A percentile compares a stretch with the other conserved stretches of the same genome.
Evolutionary conservation across 179 eudicot species (phyloP).

Genomic region (Silene noctiflora): DNA sequence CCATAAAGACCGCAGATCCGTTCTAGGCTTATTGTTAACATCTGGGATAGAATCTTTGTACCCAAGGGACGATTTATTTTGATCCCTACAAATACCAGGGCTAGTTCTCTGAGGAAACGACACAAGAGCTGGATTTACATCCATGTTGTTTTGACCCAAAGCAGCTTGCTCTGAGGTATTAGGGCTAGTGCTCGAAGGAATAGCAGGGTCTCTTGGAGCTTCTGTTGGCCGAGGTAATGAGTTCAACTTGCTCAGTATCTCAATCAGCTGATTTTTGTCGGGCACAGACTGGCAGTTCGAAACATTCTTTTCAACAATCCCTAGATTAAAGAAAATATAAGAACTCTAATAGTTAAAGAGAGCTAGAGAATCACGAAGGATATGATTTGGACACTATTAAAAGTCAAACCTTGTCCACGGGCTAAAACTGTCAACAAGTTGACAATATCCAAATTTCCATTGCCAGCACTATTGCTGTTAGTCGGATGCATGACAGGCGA

Average conservation of each 20-base stretch:
- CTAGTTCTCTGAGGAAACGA: neutral
- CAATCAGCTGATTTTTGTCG: slow-evolving; percentile 59
- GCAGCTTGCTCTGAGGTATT: slow-evolving; percentile 35
- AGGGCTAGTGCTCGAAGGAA: slow-evolving; percentile 24
- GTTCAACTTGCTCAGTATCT: slow-evolving; percentile 61
- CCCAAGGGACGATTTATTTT: neutral
- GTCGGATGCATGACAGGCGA: slow-evolving; percentile 35
- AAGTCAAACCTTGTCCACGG: slow-evolving; percentile 56
- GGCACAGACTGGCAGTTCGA: slow-evolving; percentile 37
- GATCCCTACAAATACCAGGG: neutral
- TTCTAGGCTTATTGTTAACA: neutral
- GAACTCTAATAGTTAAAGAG: neutral
- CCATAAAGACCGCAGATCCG: neutral
- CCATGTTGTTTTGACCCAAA: slow-evolving; percentile 33
- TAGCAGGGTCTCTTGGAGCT: slow-evolving; percentile 30
- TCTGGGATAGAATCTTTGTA: neutral
- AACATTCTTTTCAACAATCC: slow-evolving; percentile 43
- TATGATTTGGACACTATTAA: neutral
- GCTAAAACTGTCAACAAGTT: slow-evolving; percentile 65
- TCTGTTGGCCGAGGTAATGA: slow-evolving; percentile 50
- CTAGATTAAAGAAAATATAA: slow-evolving; percentile 31
- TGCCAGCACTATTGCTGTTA: slow-evolving; percentile 54
- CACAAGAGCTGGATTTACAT: slow-evolving; percentile 19
- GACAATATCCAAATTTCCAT: slow-evolving; percentile 57
- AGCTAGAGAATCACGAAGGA: slow-evolving; percentile 2